phyloP scores from a whole-genome alignment of 2,329 filamentous ascomycete genomes.

The Ophiostoma angusticollis region DNA sequence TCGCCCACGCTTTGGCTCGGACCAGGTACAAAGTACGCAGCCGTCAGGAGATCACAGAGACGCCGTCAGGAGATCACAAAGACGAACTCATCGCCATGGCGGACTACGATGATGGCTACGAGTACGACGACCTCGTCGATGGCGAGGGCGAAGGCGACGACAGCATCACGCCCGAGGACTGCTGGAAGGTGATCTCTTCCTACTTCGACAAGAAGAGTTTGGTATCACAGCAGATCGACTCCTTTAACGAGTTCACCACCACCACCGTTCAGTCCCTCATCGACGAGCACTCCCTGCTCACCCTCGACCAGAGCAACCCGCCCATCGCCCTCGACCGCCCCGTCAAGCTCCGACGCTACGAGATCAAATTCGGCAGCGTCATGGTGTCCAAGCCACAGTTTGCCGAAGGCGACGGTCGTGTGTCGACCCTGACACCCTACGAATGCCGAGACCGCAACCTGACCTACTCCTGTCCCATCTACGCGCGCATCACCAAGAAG shows the following conservation, averaged over 20 bases:
- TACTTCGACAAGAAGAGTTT: slow-evolving; percentile 96
- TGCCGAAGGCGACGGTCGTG: slow-evolving; percentile 83
- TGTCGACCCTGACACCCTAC: slow-evolving; percentile 76
- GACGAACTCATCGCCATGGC: slow-evolving; percentile 29
- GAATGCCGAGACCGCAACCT: slow-evolving; percentile 92
- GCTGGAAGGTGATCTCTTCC: slow-evolving; percentile 93
- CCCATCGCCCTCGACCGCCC: slow-evolving; percentile 62
- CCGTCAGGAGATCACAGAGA: no score
- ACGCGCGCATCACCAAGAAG: slow-evolving; percentile 76
- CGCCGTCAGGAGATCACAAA: no score
- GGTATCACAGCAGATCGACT: slow-evolving; percentile 94
- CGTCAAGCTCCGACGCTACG: slow-evolving; percentile 79
- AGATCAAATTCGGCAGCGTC: slow-evolving; percentile 86
- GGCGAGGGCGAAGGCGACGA: slow-evolving; percentile 61
- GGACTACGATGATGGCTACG: slow-evolving; percentile 42
- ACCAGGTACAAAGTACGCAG: no score
- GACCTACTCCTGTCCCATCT: slow-evolving; percentile 86
- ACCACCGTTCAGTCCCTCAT: slow-evolving; percentile 92
- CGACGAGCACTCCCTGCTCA: slow-evolving; percentile 80
- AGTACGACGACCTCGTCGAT: slow-evolving; percentile 31
- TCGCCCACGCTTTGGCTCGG: no score
- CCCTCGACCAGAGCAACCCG: slow-evolving; percentile 85
- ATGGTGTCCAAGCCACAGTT: slow-evolving; percentile 82
- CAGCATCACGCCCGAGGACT: slow-evolving; percentile 87
- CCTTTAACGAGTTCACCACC: slow-evolving; percentile 92